phyloP scores from a whole-genome alignment of 768 basidiomycete genomes.

The Hortiboletus campestris region DNA sequence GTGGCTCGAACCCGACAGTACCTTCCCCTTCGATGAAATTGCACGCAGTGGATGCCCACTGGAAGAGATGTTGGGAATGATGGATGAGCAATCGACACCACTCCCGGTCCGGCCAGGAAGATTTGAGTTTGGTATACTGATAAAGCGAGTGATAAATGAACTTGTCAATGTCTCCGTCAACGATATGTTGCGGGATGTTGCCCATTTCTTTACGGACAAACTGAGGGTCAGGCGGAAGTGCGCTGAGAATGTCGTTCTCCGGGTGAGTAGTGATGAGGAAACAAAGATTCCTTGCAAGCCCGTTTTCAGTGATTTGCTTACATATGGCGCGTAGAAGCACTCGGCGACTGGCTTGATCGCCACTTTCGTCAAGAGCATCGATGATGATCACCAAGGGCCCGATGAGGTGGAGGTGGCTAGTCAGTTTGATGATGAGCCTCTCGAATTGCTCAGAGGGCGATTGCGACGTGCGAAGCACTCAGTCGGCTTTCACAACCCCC shows the following conservation, averaged over 20 bases:
- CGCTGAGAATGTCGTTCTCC: slow-evolving; percentile 6
- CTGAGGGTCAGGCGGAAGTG: not conserved
- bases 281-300: slow-evolving; percentile 13
- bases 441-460: slow-evolving; percentile 14
- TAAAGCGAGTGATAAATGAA: not conserved
- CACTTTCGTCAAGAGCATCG: slow-evolving; percentile 29
- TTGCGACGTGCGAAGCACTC: not conserved
- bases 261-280: slow-evolving; percentile 21
- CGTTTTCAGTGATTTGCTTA: not conserved
- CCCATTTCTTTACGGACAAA: not conserved
- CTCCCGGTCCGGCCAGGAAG: slow-evolving; percentile 4
- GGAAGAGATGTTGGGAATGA: too few relatives aligned
- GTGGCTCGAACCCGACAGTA: not conserved
- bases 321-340: slow-evolving; percentile 17
- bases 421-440: not conserved
- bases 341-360: slow-evolving; percentile 1
- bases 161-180: not conserved
- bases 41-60: too few relatives aligned
- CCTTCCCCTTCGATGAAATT: slow-evolving; percentile 9
- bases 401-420: not conserved
- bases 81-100: slow-evolving; percentile 13
- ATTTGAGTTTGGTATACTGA: not conserved
- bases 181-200: not conserved
- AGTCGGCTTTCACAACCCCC: too few relatives aligned
- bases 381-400: not conserved